Conservation (phyloP, 106 monocot genomes). For the Dendrobium nobile region DNA sequence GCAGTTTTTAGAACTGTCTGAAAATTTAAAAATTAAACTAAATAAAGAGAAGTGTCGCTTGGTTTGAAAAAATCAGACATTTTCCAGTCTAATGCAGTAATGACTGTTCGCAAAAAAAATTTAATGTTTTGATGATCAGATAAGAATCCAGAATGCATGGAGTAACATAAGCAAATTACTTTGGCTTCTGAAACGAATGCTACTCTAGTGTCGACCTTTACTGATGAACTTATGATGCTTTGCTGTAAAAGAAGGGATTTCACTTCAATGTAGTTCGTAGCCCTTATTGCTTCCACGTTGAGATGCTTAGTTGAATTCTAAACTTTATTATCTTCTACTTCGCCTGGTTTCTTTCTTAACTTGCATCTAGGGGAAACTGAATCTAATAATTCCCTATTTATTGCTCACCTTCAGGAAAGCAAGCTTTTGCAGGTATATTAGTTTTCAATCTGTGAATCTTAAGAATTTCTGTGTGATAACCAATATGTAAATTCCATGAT, state of each 20-base stretch:
- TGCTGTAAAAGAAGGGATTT: slow-evolving; percentile 7
- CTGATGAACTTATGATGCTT: slow-evolving; percentile 10
- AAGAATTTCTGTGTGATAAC: too few species aligned
- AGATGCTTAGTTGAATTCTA: slow-evolving; percentile 4
- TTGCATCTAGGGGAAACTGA: slow-evolving; percentile 33
- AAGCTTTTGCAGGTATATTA: too few species aligned
- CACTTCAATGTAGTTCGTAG: slow-evolving; percentile 12
- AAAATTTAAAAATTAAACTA: too few species aligned
- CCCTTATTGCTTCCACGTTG: slow-evolving; percentile 29
- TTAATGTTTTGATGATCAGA: background rate
- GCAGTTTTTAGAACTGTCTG: too few species aligned
- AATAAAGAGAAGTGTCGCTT: too few species aligned
- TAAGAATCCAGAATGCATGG: background rate
- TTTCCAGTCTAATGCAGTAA: background rate
- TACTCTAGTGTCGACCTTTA: background rate
- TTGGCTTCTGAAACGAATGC: slow-evolving; percentile 8
- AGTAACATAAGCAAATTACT: slow-evolving; percentile 6
- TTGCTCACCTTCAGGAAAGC: background rate
- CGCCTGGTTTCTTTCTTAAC: slow-evolving; percentile 14
- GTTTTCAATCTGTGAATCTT: too few species aligned
- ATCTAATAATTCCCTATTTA: slow-evolving; percentile 16
- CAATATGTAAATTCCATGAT: too few species aligned
- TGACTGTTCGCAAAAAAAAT: background rate
- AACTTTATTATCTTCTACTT: background rate
- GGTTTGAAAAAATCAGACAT: background rate